Base-by-base conservation (phyloP, 2,329 filamentous ascomycete genomes). In the Fusarium humuli region DNA sequence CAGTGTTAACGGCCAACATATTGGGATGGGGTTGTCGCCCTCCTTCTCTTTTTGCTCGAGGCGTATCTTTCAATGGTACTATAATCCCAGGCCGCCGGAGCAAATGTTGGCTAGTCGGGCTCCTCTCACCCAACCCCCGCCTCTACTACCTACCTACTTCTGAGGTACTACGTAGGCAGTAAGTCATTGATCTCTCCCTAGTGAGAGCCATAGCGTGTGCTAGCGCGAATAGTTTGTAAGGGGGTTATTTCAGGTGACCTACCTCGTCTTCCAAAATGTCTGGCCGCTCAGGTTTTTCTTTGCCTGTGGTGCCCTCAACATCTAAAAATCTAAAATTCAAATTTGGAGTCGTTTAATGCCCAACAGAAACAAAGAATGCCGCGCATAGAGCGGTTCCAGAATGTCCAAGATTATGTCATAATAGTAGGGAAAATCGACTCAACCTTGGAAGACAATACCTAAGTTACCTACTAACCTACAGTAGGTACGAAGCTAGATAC, bases 141-240 rank as follows among this genome's bases (percentile, higher is more conserved):
- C 46, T 52, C 32, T n/a, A 52, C 34, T 37, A 37, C 32, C 16
- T 37, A 37, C 34, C 34, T 37, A 37, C 34, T 18, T n/a, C 9
- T 37, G 18, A 37, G 34, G 34, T 37, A 18, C 34, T 37, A 37
- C 18, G 34, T 37, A 37, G 34, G 34, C 18, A 37, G 34, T n/a
- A n/a, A 37, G 34, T n/a, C 34, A 37, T 37, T 37, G 34, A 37
- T 37, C 34, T 37, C 34, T 37, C 34, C 50, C 53, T 41, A 49
- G 50, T 64, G 69, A 40, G 45, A 53, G 54, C 62, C 47, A 57
- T 37, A 14, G 67, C 41, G 47, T 32, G 34, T 29, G 40, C 40
- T 70, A 69, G 67, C 67, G 68, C 20, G 42, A 20, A 29, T 68
- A 48, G 25, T 30, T 25, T 45, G 42, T 23, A 56, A 41, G 63